Base-by-base conservation (phyloP, 2,329 filamentous ascomycete species). In the Penicillium thymicola region DNA sequence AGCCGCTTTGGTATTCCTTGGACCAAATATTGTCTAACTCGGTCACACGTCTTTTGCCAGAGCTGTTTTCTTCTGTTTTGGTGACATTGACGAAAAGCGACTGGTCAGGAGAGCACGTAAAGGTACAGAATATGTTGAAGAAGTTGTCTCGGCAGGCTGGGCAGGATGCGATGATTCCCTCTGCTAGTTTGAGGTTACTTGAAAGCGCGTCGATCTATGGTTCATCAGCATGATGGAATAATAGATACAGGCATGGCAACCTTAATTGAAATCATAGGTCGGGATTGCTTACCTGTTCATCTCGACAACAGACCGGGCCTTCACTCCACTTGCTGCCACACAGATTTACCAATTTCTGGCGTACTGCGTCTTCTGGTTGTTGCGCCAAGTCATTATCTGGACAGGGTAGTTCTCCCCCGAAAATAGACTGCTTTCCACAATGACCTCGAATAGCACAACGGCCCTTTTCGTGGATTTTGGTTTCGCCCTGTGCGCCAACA, bases 111-210 rank as follows among this genome's bases (percentile, higher is more conserved):
- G 94, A 99, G 78, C 95, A 99, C 2, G 92, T 97, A 70, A 99
- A 97, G 5, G 92, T 95, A 78, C 94, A 99, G 75, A 99, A 99
- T 43, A 95, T 81, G 78, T 99, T 96, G 81, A 90, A 97, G 80
- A 99, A 99, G 79, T 99, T 99, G 67, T 92, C 89, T 75, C 94
- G 96, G 83, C 94, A 99, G 32, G 95, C 94, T 2, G 94, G 94
- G 72, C 94, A 99, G 10, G 92, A 91, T 27, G 92, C 87, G 71
- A 99, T 92, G 70, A 99, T 89, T 57, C 88, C 86, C 66, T 92
- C 91, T 2, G 92, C 93, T 23, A 90, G 90, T 64, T 90, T 88
- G 56, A 99, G 82, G 69, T 96, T 95, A 59, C 85, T 88, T 66
- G 90, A 88, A 60, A 99, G 85, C 1, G 88, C 82, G 66, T 89